Conservation (phyloP, 192 early-diverging fungal species). For the Coemansia sp. region DNA sequence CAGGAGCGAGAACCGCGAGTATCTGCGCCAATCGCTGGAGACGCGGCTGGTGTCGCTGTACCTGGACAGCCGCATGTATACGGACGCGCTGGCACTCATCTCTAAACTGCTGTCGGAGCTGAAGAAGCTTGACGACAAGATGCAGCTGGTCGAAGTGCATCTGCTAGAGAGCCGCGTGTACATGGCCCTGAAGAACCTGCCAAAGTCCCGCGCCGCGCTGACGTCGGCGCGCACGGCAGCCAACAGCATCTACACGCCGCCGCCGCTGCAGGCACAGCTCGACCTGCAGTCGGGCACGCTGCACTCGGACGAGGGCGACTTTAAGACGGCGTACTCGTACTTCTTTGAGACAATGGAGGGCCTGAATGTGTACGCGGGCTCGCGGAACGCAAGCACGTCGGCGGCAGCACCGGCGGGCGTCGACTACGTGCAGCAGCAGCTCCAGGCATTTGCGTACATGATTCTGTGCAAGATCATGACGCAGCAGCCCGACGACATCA, state of each 20-base stretch:
- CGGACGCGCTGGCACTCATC: constrained; percentile 82
- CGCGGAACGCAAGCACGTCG: constrained; percentile 12
- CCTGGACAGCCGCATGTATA: constrained; percentile 92
- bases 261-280: constrained; percentile 88
- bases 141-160: constrained; percentile 95
- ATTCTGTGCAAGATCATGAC: constrained; percentile 99
- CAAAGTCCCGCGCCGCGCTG: constrained; percentile 92
- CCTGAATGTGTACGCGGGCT: constrained; percentile 54
- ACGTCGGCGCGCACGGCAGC: constrained; percentile 95
- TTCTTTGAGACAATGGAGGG: constrained; percentile 99
- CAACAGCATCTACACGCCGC: constrained; percentile 97
- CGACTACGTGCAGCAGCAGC: constrained; percentile 56
- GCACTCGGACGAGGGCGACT: constrained; percentile 98
- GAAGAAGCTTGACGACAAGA: constrained; percentile 99
- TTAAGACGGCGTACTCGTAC: constrained; percentile 98
- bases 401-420: constrained; percentile 2
- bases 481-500: constrained; percentile 93
- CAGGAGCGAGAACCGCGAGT: constrained; percentile 84
- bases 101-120: constrained; percentile 84
- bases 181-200: constrained; percentile 85
- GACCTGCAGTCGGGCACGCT: constrained; percentile 98
- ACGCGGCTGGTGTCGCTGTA: constrained; percentile 87
- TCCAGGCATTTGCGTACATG: constrained; percentile 96
- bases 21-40: constrained; percentile 92
- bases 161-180: constrained; percentile 91